These are phyloP conservation scores for Nemania diffusa DNA, from an alignment of 2,329 filamentous ascomycete species.

Conservation along the genomic window DNA sequence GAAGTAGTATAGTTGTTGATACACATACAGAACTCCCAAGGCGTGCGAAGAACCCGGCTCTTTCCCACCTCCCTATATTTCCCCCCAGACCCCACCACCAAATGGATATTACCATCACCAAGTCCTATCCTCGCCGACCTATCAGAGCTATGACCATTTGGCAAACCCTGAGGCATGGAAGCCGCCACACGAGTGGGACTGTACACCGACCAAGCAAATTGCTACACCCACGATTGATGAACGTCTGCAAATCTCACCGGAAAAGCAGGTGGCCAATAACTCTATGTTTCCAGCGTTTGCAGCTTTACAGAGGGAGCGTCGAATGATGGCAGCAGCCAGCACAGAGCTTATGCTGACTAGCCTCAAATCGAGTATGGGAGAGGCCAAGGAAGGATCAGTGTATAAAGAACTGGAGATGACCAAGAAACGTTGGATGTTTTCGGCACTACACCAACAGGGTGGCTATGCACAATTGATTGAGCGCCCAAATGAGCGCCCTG, in stretches of 20 bases:
- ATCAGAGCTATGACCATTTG: conserved; percentile 42
- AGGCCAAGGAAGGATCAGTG: conserved; percentile 57
- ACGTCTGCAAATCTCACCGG: conserved; percentile 35
- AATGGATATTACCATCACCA: conserved; percentile 30
- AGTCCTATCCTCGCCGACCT: conserved; percentile 42
- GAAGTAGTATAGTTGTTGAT: conserved; percentile 6
- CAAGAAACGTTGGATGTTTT: conserved; percentile 71
- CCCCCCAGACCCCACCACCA: conserved; percentile 42
- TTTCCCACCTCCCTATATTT: conserved; percentile 36
- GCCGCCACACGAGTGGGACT: conserved; percentile 57
- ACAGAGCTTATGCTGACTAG: conserved; percentile 63
- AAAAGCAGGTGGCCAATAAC: conserved; percentile 38
- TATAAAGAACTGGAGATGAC: conserved; percentile 64
- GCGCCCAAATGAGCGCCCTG: conserved; percentile 22
- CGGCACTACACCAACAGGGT: conserved; percentile 61
- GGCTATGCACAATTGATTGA: conserved; percentile 46
- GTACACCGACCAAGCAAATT: conserved; percentile 45
- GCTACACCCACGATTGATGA: conserved; percentile 38
- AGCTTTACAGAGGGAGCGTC: conserved; percentile 63
- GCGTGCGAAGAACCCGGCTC: conserved; percentile 43
- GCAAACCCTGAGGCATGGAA: conserved; percentile 58
- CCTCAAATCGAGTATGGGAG: conserved; percentile 63
- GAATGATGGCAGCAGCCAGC: conserved; percentile 64
- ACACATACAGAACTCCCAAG: conserved; percentile 20
- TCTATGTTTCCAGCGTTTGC: conserved; percentile 49